Conservation (phyloP, 2,329 filamentous ascomycete genomes). For the Venturia aucupariae region DNA sequence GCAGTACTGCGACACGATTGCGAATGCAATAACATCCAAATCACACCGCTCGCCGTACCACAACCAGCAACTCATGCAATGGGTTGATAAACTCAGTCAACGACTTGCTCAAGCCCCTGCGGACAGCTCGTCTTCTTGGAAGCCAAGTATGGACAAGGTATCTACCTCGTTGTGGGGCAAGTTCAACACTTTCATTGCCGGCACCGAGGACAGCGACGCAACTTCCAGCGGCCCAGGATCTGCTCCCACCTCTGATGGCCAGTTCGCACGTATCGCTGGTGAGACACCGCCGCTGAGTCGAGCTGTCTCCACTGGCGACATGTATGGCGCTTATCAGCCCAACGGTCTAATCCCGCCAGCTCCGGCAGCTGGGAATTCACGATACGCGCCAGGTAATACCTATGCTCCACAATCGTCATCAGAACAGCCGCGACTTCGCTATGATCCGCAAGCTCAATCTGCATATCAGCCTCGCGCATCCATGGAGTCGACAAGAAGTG, state of each 20-base stretch:
- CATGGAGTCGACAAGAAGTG: slow-evolving; percentile 27
- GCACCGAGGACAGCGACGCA: slow-evolving; percentile 57
- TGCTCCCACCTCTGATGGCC: slow-evolving; percentile 44
- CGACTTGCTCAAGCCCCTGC: slow-evolving; percentile 79
- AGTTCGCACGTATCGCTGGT: slow-evolving; percentile 74
- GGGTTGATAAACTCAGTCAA: slow-evolving; percentile 74
- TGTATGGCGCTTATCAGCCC: slow-evolving; percentile 53
- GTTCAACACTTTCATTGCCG: slow-evolving; percentile 94
- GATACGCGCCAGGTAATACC: slow-evolving; percentile 32
- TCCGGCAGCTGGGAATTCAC: slow-evolving; percentile 31
- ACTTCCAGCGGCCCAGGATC: neutral
- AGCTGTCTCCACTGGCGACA: slow-evolving; percentile 61
- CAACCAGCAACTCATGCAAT: slow-evolving; percentile 61
- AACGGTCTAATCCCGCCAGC: slow-evolving; percentile 25
- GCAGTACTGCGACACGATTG: slow-evolving; percentile 83
- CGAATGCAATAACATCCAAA: slow-evolving; percentile 63
- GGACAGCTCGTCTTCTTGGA: slow-evolving; percentile 67
- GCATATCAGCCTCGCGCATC: slow-evolving; percentile 23
- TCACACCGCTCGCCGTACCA: slow-evolving; percentile 84
- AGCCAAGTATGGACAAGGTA: slow-evolving; percentile 92
- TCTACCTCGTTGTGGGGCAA: slow-evolving; percentile 82
- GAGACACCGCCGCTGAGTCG: slow-evolving; percentile 41
- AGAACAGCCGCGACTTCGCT: neutral
- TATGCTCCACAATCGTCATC: slow-evolving; percentile 31
- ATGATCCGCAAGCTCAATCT: slow-evolving; percentile 12